Percentiles rank a stretch among this genome's conserved stretches.
phyloP scores from a whole-genome alignment of 768 basidiomycete genomes.

The Boletus rex-veris region DNA sequence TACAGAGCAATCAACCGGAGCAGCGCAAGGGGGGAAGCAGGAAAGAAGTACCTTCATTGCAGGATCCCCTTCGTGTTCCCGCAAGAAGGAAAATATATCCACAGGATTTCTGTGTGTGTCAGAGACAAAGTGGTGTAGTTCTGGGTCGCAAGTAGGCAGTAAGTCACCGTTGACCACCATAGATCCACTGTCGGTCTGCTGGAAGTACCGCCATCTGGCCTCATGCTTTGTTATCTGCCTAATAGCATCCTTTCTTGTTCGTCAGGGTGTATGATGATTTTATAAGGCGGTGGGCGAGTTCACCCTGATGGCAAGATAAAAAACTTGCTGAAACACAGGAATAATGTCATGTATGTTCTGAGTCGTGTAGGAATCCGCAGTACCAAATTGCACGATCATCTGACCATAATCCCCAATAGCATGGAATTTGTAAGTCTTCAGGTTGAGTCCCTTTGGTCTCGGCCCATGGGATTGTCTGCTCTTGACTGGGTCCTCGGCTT shows the following conservation, averaged over 20 bases:
- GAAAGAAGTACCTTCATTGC: constrained; percentile 6
- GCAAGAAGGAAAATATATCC: not conserved
- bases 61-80: constrained; percentile 1
- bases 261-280: constrained; percentile 37
- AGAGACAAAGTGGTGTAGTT: constrained; percentile 7
- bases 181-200: too few species aligned
- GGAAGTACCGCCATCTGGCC: constrained; percentile 11
- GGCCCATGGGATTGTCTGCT: too few species aligned
- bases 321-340: too few species aligned
- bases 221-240: constrained; percentile 30
- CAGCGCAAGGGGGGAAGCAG: not conserved
- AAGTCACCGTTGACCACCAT: not conserved
- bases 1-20: not conserved
- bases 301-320: constrained; percentile 29
- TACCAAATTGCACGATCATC: not conserved
- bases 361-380: not conserved
- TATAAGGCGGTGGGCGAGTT: constrained; percentile 34
- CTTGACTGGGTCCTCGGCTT: too few species aligned
- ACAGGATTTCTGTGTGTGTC: not conserved
- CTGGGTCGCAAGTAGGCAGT: not conserved
- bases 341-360: too few species aligned
- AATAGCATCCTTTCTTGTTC: constrained; percentile 32
- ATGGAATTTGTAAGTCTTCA: constrained; percentile 33
- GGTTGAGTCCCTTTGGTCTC: constrained; percentile 15
- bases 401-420: constrained; percentile 2